Evolutionary conservation across 2,329 filamentous ascomycete genomes (phyloP).

Genomic region (Xylaria sp.): DNA sequence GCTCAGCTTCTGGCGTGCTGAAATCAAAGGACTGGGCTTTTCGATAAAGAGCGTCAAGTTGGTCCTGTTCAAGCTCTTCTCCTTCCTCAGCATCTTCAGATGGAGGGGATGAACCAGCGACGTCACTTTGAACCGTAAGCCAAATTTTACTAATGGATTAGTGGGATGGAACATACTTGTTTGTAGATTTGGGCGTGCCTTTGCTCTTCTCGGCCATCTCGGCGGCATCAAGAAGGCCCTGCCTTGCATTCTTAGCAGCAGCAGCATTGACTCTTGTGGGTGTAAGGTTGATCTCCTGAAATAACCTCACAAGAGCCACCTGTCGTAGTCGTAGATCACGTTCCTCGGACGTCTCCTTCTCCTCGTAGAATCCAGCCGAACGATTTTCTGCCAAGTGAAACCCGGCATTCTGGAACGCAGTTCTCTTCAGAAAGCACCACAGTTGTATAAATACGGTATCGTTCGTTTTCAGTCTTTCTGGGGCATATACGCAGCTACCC

Average conservation of each 20-base stretch:
- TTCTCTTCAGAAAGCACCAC: slow-evolving; percentile 72
- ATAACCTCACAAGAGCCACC: slow-evolving; percentile 82
- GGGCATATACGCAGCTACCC: slow-evolving; percentile 84
- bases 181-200: slow-evolving; percentile 46
- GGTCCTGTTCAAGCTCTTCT: slow-evolving; percentile 90
- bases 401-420: slow-evolving; percentile 69
- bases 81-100: slow-evolving; percentile 79
- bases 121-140: slow-evolving; percentile 28
- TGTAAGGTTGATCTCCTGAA: slow-evolving; percentile 84
- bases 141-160: background rate
- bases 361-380: slow-evolving; percentile 74
- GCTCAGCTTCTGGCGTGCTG: slow-evolving; percentile 82
- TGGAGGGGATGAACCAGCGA: slow-evolving; percentile 52
- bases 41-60: slow-evolving; percentile 89
- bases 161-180: slow-evolving; percentile 13
- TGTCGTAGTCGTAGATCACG: slow-evolving; percentile 81
- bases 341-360: slow-evolving; percentile 84
- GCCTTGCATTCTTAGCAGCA: slow-evolving; percentile 77
- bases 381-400: slow-evolving; percentile 71
- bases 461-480: slow-evolving; percentile 82
- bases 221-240: slow-evolving; percentile 82
- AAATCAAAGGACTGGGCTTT: slow-evolving; percentile 99
- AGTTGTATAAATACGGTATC: slow-evolving; percentile 94
- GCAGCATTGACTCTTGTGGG: slow-evolving; percentile 75
- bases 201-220: slow-evolving; percentile 79